Evolutionary conservation across 495 filamentous ascomycete genomes (phyloP), one percentile per base, ranked within the genome.

Genomic region (Letharia columbiana): DNA sequence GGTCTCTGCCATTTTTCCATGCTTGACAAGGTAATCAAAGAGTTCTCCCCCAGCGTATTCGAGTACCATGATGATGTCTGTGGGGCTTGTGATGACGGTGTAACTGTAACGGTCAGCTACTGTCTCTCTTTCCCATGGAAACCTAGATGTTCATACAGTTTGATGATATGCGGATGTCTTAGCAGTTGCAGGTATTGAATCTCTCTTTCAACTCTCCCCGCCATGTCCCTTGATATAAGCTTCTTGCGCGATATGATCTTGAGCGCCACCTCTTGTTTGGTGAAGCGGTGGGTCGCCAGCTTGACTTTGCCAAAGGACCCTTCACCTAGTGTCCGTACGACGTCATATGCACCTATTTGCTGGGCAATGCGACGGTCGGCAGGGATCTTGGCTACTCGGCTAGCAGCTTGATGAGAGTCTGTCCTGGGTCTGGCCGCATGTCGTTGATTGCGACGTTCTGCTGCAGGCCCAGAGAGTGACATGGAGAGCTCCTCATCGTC

Each of bases 281-380:
- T 96, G 58, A 91, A 86, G 69, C 89, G 85, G 73, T 98, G 94
- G 44, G 91, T 87, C 4, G 94, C 94, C 68, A 98, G 85, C 80
- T 98, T 98, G 72, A 98, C 94, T 81, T 98, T 98, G 60, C 94
- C 94, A 75, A 98, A 98, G 12, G 90, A 95, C 15, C 94, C 94
- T 79, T 98, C 94, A 39, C 94, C 94, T 8, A 98, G 83, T 4
- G 94, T 96, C 77, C 87, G 89, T 66, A 96, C 80, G 63, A 96
- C 88, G 67, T 88, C 86, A 77, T 98, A 98, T 68, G 91, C 89
- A 57, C 92, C 92, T 67, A 98, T 85, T 64, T 92, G 86, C 77
- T 92, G 86, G 75, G 90, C 87, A 68, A 84, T 79, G 67, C 77
- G 77, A 28, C 69, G 68, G 61, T 68, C 69, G 62, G 63, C 72